Base-by-base conservation (phyloP, 805 yeast species). In the Metschnikowia shivogae region DNA sequence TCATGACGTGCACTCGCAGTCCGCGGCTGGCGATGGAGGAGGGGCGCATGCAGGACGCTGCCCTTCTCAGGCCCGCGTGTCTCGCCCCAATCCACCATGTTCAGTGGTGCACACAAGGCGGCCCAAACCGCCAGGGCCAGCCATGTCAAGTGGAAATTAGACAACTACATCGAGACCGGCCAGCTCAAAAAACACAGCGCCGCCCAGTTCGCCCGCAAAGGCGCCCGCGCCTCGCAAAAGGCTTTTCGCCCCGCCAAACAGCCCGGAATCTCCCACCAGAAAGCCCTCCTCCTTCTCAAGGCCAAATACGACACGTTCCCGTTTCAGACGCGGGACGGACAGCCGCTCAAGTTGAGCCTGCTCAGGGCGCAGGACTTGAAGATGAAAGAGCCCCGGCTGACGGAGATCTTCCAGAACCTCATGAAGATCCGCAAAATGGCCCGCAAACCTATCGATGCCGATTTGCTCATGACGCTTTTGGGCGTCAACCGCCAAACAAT, bases 401-500 rank as follows among this genome's bases (percentile, higher is more conserved):
- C 53, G 4, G 43, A 39, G 5, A 53, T 71, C 3, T 70, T 68
- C 52, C 53, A 61, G 19, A 64, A 61, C 29, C 43, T 71, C 36
- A 39, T 60, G 45, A 46, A 56, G n/a, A 48, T 67, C 12, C 61
- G 58, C 42, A 53, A 49, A 19, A 44, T 56, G 13, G 49, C 56
- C n/a, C 43, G 39, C 6, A 57, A 57, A 13, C 55, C 50, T 32
- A 59, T 63, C n/a, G 77, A 81, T 51, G 64, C 67, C 42, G 61
- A 78, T 40, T 60, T 84, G 45, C 52, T 79, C 34, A 76, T 76
- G 56, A 69, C 74, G 3, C 64, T 84, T 5, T 57, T 85, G 22
- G 92, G 90, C 2, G 73, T 80, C 0, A 76, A 77, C 27, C 80
- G 76, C 4, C 69, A 68, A 26, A 85, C 80, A 56, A 49, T 86